Base-by-base conservation (phyloP, 176 grass and related monocot genomes). In the Dendrocalamus sinicus region DNA sequence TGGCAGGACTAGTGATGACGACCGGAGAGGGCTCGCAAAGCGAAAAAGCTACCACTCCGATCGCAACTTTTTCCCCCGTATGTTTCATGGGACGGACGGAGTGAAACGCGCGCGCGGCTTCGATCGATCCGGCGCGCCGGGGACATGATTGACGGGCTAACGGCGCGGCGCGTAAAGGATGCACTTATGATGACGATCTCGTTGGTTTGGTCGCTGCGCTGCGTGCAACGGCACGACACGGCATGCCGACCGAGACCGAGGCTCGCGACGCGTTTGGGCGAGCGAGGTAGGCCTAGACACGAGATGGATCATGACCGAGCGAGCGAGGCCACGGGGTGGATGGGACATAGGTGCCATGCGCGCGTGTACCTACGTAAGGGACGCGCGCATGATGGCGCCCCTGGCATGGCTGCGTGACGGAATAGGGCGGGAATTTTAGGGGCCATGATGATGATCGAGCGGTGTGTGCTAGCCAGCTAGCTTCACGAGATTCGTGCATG, bases 291-390 rank as follows among this genome's bases (percentile, higher is more conserved):
- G 8, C 59, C 59, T 28, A 4, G 12, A 63, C 4, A 63, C 4
- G 23, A 26, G 60, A 17, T 8, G 51, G 75, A 4, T n/a, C 3
- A 43, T 46, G 55, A 24, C 10, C 57, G 62, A 30, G 7, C 57
- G 62, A 30, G 7, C 2, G 40, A 32, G 62, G 32, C 66, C 41
- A 23, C 6, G 32, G 46, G 35, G 43, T 64, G 12, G 81, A 66
- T 76, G 47, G 30, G 72, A 84, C 82, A 77, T 4, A 35, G 2
- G 0, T 2, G 83, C 75, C 83, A 85, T 70, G 74, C 83, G 83
- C 57, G 72, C 83, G 83, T 68, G 72, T 68, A 77, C 48, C 83
- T 30, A 58, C 73, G 73, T 77, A 58, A 78, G 63, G 40, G 37
- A 26, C 60, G 68, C 74, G 19, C 60, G 68, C 74, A 69, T 85